Conservation (phyloP, 2,329 filamentous ascomycete genomes). For the Trichothecium sympodiale region DNA sequence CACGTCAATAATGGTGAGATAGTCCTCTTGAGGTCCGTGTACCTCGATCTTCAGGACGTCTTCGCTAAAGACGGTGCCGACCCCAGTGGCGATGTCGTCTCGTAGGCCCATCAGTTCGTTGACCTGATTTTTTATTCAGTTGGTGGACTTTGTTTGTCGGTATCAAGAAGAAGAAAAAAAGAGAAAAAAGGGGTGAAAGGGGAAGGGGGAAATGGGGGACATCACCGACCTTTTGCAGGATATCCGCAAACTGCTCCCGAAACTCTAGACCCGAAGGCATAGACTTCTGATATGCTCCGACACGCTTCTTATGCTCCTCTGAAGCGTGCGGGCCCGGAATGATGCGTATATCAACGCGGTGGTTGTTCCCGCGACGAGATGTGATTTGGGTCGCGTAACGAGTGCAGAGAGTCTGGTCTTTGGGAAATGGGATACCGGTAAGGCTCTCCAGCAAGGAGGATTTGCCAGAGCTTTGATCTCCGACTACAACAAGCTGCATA, state of each 20-base stretch:
- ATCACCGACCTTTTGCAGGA: conserved; percentile 34
- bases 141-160: conserved; percentile 5
- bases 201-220: too few species aligned
- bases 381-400: conserved; percentile 37
- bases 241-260: conserved; percentile 19
- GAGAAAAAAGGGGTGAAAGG: too few species aligned
- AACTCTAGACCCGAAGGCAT: too few species aligned
- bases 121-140: conserved; percentile 15
- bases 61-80: conserved; percentile 28
- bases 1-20: conserved; percentile 43
- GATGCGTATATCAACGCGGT: conserved; percentile 30
- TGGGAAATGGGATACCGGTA: conserved; percentile 36
- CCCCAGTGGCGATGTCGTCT: conserved; percentile 2
- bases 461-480: conserved; percentile 79
- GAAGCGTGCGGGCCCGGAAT: conserved; percentile 18
- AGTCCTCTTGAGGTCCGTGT: conserved; percentile 29
- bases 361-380: conserved; percentile 22
- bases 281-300: conserved; percentile 10
- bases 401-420: conserved; percentile 32
- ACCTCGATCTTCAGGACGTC: conserved; percentile 31
- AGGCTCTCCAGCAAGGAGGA: conserved; percentile 68
- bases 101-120: conserved; percentile 34
- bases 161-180: not conserved
- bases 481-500: conserved; percentile 64
- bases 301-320: conserved; percentile 5